Base-by-base conservation (phyloP, 192 early-diverging fungal genomes). In the Lunasporangiospora selenospora region DNA sequence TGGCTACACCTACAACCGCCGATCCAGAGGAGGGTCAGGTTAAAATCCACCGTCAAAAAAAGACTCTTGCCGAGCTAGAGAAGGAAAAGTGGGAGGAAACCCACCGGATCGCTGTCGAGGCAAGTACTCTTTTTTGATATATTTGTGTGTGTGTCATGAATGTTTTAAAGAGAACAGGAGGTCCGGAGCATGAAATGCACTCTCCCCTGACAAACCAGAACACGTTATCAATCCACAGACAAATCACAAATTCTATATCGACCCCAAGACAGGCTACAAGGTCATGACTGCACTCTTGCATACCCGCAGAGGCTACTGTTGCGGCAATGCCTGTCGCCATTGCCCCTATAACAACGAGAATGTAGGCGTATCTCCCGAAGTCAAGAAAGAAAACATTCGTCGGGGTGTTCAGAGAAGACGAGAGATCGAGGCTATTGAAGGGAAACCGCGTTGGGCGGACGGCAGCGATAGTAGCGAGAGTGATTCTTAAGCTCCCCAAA, bases 211-310 rank as follows among this genome's bases (percentile, higher is more conserved):
- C n/a, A n/a, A n/a, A n/a, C n/a, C n/a, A n/a, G n/a, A n/a, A n/a
- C n/a, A n/a, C 19, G 4, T 52, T 29, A 18, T 1, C 40, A 38
- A 30, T 55, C 9, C 24, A 8, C 34, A 83, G 81, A 54, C 53
- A 10, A 69, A 79, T 44, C 60, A 62, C 37, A 69, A 80, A 43
- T 84, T 67, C 40, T 89, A 89, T 59, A 83, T 75, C 26, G 88
- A 89, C 56, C 88, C 88, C 11, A 84, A 67, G 19, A 89, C 88
- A 8, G 85, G 85, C 2, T 89, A 88, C 60, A 71, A 67, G 21
- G 88, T 88, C 26, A 87, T 89, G 77, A 88, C 88, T 5, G 86
- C 82, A 62, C 50, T 88, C 32, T 61, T 76, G 41, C 88, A 89
- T 59, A 49, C 51, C 40, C 70, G 79, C 38, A 65, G 88, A 29